These are phyloP conservation scores for grape (Vitis vinifera) DNA, from an alignment of 164 flowering plant genomes.

Conservation along the genomic window ASM3070453v1 NC_081811.1:24941501-24942000, in stretches of 20 bases:
- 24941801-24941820: too few species aligned
- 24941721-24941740: slow-evolving; percentile 27
- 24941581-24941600: slow-evolving; percentile 50
- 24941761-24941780: slow-evolving; percentile 11
- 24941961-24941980: slow-evolving; percentile 19
- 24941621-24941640: neutral
- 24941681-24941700: slow-evolving; percentile 14
- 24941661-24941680: slow-evolving; percentile 10
- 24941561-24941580: slow-evolving; percentile 42
- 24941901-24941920: neutral
- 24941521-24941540: neutral
- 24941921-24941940: slow-evolving; percentile 1
- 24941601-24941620: slow-evolving; percentile 3
- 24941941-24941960: slow-evolving; percentile 16
- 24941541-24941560: slow-evolving; percentile 20
- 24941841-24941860: too few species aligned
- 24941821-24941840: too few species aligned
- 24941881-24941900: neutral
- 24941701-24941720: slow-evolving; percentile 29
- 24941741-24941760: slow-evolving; percentile 17
- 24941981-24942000: slow-evolving; percentile 22
- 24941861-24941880: too few species aligned
- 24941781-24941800: slow-evolving; percentile 1
- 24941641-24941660: neutral
- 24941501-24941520: slow-evolving; percentile 21